Evolutionary conservation across 139 green algal species (phyloP).

Genomic region (Medakamo hakoo): DNA sequence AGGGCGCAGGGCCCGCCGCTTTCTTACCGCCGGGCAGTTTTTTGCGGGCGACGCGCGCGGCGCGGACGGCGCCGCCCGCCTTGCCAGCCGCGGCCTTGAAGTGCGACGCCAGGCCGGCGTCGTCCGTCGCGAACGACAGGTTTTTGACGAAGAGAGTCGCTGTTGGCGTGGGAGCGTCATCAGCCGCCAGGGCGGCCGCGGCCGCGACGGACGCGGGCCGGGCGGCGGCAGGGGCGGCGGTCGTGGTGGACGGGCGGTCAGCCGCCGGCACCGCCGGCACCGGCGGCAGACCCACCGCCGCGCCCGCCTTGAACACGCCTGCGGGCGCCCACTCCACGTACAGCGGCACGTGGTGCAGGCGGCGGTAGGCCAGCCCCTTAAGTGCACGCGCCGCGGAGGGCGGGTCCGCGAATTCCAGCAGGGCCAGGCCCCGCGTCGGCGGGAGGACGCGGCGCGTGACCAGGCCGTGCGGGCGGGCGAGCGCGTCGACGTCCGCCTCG

Average conservation of each 20-base stretch:
- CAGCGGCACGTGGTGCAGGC: constrained; percentile 81
- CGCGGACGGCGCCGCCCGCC: constrained; percentile 28
- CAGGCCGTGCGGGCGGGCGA: constrained; percentile 35
- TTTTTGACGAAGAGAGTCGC: constrained; percentile 89
- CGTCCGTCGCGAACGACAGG: constrained; percentile 69
- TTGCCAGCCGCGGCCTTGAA: constrained; percentile 50
- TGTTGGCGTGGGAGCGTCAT: constrained; percentile 8
- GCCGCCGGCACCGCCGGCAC: constrained; percentile 1
- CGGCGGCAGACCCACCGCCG: constrained; percentile 6
- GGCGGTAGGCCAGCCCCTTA: constrained; percentile 83
- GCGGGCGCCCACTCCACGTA: constrained; percentile 95
- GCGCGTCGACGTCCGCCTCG: constrained; percentile 41
- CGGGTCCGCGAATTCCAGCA: constrained; percentile 71
- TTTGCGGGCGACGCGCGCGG: background rate
- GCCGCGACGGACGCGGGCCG: background rate
- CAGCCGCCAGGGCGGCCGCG: constrained; percentile 6
- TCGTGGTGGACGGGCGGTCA: background rate
- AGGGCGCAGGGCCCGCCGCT: constrained; percentile 13
- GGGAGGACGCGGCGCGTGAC: constrained; percentile 73
- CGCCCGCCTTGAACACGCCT: constrained; percentile 48
- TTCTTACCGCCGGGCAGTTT: background rate
- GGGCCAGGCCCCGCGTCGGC: constrained; percentile 59
- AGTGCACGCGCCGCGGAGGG: constrained; percentile 48
- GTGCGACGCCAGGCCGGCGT: constrained; percentile 39
- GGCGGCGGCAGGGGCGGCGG: background rate